phyloP scores from a whole-genome alignment of 768 basidiomycete species.

The Ramaria sp. region DNA sequence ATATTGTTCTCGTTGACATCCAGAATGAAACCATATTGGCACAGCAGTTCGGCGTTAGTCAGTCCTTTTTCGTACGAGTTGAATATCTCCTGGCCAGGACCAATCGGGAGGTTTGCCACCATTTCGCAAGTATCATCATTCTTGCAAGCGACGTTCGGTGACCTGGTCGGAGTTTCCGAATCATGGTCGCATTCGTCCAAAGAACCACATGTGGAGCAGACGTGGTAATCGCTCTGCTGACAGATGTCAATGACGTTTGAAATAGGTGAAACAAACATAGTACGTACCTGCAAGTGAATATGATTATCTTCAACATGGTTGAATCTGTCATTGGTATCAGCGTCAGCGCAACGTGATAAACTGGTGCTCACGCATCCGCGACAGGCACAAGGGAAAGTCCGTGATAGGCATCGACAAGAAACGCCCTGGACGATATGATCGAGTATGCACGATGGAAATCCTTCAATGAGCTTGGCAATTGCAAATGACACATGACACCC shows the following conservation, averaged over 20 bases:
- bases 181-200: slow-evolving; percentile 61
- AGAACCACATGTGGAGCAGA: slow-evolving; percentile 64
- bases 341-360: background rate
- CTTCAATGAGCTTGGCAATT: slow-evolving; percentile 13
- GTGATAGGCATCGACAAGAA: slow-evolving; percentile 75
- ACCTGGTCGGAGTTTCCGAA: slow-evolving; percentile 13
- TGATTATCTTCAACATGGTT: slow-evolving; percentile 62
- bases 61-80: slow-evolving; percentile 69
- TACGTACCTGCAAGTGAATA: slow-evolving; percentile 59
- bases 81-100: slow-evolving; percentile 47
- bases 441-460: slow-evolving; percentile 46
- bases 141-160: background rate
- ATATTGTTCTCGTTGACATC: slow-evolving; percentile 61
- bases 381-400: slow-evolving; percentile 76
- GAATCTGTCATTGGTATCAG: slow-evolving; percentile 38
- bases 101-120: slow-evolving; percentile 45
- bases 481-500: slow-evolving; percentile 4
- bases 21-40: slow-evolving; percentile 64
- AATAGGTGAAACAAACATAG: background rate
- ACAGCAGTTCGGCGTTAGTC: slow-evolving; percentile 53
- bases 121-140: slow-evolving; percentile 41
- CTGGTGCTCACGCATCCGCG: slow-evolving; percentile 58
- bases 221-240: slow-evolving; percentile 56
- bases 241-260: background rate
- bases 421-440: slow-evolving; percentile 73